phyloP scores from a whole-genome alignment of 257 asterid species.

The Nicotiana noctiflora region DNA sequence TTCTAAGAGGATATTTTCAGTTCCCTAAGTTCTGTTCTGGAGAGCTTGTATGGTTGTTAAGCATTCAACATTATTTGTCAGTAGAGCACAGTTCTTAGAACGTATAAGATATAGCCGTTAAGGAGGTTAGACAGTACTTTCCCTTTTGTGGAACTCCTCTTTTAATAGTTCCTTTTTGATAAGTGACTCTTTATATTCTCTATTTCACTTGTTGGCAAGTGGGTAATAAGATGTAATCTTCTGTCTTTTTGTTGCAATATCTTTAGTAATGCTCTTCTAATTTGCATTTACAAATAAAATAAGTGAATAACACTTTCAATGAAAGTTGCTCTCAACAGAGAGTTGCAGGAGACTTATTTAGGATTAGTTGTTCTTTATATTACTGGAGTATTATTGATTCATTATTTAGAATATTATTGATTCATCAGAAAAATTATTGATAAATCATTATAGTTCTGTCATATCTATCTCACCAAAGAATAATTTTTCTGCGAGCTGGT shows the following conservation, averaged over 20 bases:
- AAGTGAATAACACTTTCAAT: not conserved
- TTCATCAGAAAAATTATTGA: not conserved
- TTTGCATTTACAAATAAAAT: not conserved
- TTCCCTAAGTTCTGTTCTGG: not conserved
- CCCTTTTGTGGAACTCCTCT: not conserved
- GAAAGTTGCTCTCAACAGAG: not conserved
- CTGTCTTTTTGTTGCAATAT: not conserved
- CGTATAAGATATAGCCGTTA: not conserved
- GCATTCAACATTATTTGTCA: not conserved
- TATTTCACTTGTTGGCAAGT: not conserved
- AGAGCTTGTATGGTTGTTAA: not conserved
- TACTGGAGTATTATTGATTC: not conserved
- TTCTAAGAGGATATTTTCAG: not conserved
- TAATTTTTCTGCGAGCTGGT: not conserved
- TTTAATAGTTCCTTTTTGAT: not conserved
- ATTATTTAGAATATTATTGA: not conserved
- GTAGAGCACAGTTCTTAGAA: not conserved
- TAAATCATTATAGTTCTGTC: not conserved
- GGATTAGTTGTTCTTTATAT: not conserved
- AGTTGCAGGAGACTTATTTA: not conserved
- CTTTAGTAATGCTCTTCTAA: not conserved
- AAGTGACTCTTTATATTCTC: not conserved
- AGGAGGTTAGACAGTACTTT: not conserved
- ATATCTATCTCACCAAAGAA: not conserved
- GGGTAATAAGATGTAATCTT: not conserved